Conservation (phyloP, 306 rosid species). For the Inga laurina region DNA sequence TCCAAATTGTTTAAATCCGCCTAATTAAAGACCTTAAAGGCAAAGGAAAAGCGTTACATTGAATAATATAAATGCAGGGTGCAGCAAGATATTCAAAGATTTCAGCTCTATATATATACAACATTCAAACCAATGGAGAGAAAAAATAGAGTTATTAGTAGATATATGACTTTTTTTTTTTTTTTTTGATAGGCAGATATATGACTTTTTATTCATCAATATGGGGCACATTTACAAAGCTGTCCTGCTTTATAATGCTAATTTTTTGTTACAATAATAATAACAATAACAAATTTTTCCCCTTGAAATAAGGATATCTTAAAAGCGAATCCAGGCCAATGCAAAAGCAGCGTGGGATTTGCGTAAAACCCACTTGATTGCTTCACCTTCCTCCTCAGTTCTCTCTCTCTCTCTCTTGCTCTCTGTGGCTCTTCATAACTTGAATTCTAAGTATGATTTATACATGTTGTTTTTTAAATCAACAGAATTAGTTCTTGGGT, state of each 20-base stretch:
- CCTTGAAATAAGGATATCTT: slow-evolving; percentile 64
- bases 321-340: slow-evolving; percentile 77
- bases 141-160: neutral
- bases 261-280: neutral
- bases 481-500: slow-evolving; percentile 48
- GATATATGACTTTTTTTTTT: neutral
- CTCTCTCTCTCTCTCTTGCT: slow-evolving; percentile 27
- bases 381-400: slow-evolving; percentile 66
- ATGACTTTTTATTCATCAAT: slow-evolving; percentile 5
- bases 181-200: neutral
- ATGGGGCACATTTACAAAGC: slow-evolving; percentile 34
- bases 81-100: neutral
- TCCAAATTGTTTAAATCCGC: neutral
- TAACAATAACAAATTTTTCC: neutral
- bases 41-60: neutral
- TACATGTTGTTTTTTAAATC: slow-evolving; percentile 51
- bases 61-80: neutral
- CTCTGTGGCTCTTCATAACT: slow-evolving; percentile 51
- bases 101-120: neutral
- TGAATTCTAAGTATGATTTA: slow-evolving; percentile 81
- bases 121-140: neutral
- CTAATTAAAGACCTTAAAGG: neutral
- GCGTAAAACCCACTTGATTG: slow-evolving; percentile 98
- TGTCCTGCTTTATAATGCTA: slow-evolving; percentile 29
- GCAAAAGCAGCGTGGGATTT: slow-evolving; percentile 70